Evolutionary conservation across 1,284 basidiomycete species (phyloP), one percentile per base, ranked within the genome.

Genomic region (Sanguinoderma infundibulare): DNA sequence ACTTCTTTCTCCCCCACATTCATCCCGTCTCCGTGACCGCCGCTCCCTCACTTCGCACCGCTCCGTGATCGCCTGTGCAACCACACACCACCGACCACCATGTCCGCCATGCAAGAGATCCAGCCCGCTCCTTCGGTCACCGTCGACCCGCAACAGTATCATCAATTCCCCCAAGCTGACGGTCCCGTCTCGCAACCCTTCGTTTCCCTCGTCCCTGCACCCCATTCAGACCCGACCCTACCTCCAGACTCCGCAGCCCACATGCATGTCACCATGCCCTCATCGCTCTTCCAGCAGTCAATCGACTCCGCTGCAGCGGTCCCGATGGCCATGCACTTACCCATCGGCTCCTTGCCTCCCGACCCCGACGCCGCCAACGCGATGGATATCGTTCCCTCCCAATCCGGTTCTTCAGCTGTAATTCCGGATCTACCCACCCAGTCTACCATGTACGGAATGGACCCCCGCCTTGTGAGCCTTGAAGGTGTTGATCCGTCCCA

Each of bases 371-470:
- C 78, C 63, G 70, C 78, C 60, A 42, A 60, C 42, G 63, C 78
- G 28, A 80, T 83, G 78, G 80, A 83, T 58, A 67, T 77, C 58
- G 24, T 74, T 57, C 59, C 62, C 22, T 68, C 72, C 14, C 73
- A 71, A 54, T 62, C 70, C 35, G 66, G 65, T 6, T 62, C 73
- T 0, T 68, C 78, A 28, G 69, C 68, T 32, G 77, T 77, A 59
- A 64, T 82, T 42, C 63, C 80, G 28, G 81, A 82, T 67, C 76
- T 82, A 47, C 69, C 77, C 17, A 58, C 74, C 5, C 70, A 65
- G 57, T 71, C 64, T 70, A 59, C 59, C 34, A 61, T 75, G 64
- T 76, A 70, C 55, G 53, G 59, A 46, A 60, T 61, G 58, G 72
- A 70, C 62, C 69, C 61, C 40, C 63, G 61, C 58, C 70, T 72